phyloP scores from a whole-genome alignment of 2,329 filamentous ascomycete species.

The Thielaviopsis cerberus region DNA sequence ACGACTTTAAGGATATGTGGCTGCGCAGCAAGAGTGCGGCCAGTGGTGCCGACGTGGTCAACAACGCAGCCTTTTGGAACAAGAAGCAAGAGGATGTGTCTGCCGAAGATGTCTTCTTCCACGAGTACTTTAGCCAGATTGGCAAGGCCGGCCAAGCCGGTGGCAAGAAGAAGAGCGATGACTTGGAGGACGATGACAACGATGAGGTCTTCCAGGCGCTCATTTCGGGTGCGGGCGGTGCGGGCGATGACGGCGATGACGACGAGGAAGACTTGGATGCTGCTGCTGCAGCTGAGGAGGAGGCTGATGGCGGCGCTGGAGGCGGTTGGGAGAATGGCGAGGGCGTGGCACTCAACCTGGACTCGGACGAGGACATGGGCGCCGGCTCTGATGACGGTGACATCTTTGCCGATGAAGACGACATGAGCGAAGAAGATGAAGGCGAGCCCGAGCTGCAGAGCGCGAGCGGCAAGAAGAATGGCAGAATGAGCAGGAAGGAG shows the following conservation, averaged over 20 bases:
- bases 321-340: slow-evolving; percentile 24
- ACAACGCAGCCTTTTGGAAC: slow-evolving; percentile 78
- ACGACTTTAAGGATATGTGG: slow-evolving; percentile 36
- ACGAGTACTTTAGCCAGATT: slow-evolving; percentile 75
- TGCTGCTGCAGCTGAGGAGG: slow-evolving; percentile 30
- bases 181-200: slow-evolving; percentile 32
- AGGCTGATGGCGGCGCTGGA: slow-evolving; percentile 27
- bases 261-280: slow-evolving; percentile 31
- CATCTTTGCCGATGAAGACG: slow-evolving; percentile 26
- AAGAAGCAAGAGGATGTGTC: slow-evolving; percentile 76
- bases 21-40: slow-evolving; percentile 32
- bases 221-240: slow-evolving; percentile 59
- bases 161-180: slow-evolving; percentile 28
- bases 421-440: slow-evolving; percentile 42
- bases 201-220: slow-evolving; percentile 78
- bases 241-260: slow-evolving; percentile 39
- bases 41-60: slow-evolving; percentile 34
- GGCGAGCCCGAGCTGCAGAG: slow-evolving; percentile 27
- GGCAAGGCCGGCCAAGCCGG: slow-evolving; percentile 41
- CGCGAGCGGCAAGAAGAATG: slow-evolving; percentile 20
- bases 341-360: slow-evolving; percentile 11
- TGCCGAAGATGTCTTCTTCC: slow-evolving; percentile 93
- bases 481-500: slow-evolving; percentile 55
- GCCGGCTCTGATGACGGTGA: slow-evolving; percentile 15
- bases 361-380: slow-evolving; percentile 16